Evolutionary conservation across 352 stramenopile species (phyloP).

Genomic region (Peronosclerospora sorghi): DNA sequence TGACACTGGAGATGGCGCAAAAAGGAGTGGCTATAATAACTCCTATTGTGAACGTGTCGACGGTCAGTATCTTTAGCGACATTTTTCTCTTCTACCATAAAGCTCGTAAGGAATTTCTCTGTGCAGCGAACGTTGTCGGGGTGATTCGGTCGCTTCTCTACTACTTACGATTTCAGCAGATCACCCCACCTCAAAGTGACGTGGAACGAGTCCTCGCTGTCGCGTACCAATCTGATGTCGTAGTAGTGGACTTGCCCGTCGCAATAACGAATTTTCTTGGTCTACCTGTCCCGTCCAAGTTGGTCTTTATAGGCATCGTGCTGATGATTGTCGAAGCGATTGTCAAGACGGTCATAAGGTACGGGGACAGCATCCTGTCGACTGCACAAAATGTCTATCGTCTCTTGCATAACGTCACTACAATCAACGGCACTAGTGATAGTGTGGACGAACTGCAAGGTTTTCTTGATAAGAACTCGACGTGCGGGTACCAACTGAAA

Average conservation of each 20-base stretch:
- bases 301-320: slow-evolving; percentile 9
- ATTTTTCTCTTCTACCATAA: slow-evolving; percentile 3
- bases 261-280: slow-evolving; percentile 25
- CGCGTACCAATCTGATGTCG: slow-evolving; percentile 24
- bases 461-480: background rate
- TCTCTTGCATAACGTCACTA: slow-evolving; percentile 8
- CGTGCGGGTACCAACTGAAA: slow-evolving; percentile 16
- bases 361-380: slow-evolving; percentile 4
- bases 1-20: slow-evolving; percentile 16
- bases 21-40: slow-evolving; percentile 18
- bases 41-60: slow-evolving; percentile 10
- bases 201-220: slow-evolving; percentile 18
- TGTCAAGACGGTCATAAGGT: background rate
- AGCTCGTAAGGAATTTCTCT: slow-evolving; percentile 10
- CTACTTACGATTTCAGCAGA: slow-evolving; percentile 14
- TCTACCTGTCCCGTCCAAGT: background rate
- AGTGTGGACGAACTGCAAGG: slow-evolving; percentile 2
- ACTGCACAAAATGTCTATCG: background rate
- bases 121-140: slow-evolving; percentile 15
- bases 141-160: slow-evolving; percentile 16
- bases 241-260: slow-evolving; percentile 25
- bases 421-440: slow-evolving; percentile 6
- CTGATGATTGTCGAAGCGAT: background rate
- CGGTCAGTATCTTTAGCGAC: slow-evolving; percentile 22
- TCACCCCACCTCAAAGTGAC: slow-evolving; percentile 10